Base-by-base conservation (phyloP, 179 eudicot genomes). In the Beta lomatogona region DNA sequence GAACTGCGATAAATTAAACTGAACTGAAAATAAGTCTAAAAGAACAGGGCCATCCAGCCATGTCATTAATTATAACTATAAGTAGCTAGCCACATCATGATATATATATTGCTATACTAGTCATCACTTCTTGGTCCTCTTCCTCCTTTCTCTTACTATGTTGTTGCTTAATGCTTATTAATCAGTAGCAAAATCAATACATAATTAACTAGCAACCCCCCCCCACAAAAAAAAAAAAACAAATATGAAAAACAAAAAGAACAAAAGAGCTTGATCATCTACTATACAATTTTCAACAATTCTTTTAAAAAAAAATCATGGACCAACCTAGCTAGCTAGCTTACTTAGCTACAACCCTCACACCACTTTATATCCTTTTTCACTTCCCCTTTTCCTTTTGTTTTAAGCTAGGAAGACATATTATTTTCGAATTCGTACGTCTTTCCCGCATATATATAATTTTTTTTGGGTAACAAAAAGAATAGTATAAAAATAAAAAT, bases 261-360 rank as follows among this genome's bases (percentile, higher is more conserved):
- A 13, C 44, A 46, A 71, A 46, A 44, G 6, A 36, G 21, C 44
- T 44, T 4, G 19, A 72, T 71, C 50, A 10, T 77, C 83, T 73
- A 77, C 84, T 84, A 77, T 81, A 84, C 86, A 84, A 73, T 73
- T 71, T 83, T 77, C 78, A 80, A 65, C 71, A 80, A 66, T 28
- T 65, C 48, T 18, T 60, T 45, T 67, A 16, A 52, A 84, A 50
- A 25, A 16, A 25, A n/a, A 80, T 5, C 10, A 84, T 77, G 61
- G 75, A 80, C 75, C 59, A 77, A 71, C 75, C 79, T 71, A 80
- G 61, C 76, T 76, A 80, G 68, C 83, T 80, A 84, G 69, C 82
- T 75, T 69, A 75, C 75, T 83, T 79, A 73, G 70, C 82, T 67
- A 66, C 66, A 12, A 66, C 79, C 77, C 63, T 60, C 41, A n/a